Percentiles rank a stretch among this genome's conserved stretches.
Evolutionary conservation across 495 filamentous ascomycete species (phyloP).

Genomic region (Neurospora pannonica): DNA sequence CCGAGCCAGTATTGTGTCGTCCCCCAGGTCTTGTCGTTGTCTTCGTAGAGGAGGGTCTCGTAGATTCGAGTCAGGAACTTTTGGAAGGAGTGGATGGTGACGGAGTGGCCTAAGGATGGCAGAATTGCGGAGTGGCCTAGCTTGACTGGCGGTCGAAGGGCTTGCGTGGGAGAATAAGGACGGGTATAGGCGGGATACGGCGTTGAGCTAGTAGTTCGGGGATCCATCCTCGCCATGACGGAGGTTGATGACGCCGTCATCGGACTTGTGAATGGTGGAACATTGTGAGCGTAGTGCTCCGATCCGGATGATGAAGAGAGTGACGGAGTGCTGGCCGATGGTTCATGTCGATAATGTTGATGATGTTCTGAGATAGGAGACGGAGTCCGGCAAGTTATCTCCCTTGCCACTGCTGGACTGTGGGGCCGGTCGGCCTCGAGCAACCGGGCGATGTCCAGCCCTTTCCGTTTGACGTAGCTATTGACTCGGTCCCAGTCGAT

Average conservation of each 20-base stretch:
- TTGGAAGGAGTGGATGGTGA: constrained; percentile 3
- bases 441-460: constrained; percentile 11
- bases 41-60: constrained; percentile 12
- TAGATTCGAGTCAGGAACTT: constrained; percentile 5
- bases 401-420: constrained; percentile 1
- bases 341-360: not conserved
- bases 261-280: not conserved
- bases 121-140: not conserved
- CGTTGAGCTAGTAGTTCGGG: not conserved
- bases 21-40: constrained; percentile 15
- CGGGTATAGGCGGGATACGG: not conserved
- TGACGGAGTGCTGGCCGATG: not conserved
- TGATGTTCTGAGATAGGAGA: constrained; percentile 1
- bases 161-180: not conserved
- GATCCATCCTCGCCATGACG: not conserved
- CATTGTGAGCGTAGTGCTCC: not conserved
- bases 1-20: constrained; percentile 17
- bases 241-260: not conserved
- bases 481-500: constrained; percentile 20
- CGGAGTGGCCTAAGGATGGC: not conserved
- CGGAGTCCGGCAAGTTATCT: constrained; percentile 12
- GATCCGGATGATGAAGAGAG: not conserved
- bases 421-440: constrained; percentile 1
- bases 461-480: constrained; percentile 22
- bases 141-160: not conserved